Conservation (phyloP, 495 filamentous ascomycete genomes). For the Neurospora intermedia region DNA sequence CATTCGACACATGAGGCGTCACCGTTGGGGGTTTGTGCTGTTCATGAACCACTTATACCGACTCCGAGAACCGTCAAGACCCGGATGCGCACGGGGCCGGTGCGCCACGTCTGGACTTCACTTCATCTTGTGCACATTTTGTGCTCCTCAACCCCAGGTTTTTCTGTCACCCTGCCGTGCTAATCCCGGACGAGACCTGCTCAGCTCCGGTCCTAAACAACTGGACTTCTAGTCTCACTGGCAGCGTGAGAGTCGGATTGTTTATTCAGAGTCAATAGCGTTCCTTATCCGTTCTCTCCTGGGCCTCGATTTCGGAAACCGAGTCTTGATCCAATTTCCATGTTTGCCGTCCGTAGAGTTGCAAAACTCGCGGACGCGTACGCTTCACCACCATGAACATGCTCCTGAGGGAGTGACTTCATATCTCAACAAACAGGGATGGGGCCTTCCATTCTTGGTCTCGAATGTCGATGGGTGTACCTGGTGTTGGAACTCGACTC, state of each 20-base stretch:
- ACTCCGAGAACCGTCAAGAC: not conserved
- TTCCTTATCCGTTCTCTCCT: not conserved
- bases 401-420: not conserved
- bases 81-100: not conserved
- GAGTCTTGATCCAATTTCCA: not conserved
- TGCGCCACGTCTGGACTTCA: not conserved
- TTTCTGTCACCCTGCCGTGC: not conserved
- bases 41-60: not conserved
- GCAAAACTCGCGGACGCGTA: not conserved
- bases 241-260: not conserved
- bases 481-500: not conserved
- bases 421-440: not conserved
- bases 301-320: not conserved
- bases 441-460: not conserved
- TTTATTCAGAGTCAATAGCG: not conserved
- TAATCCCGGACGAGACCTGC: not conserved
- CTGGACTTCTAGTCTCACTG: not conserved
- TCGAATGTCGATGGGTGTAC: not conserved
- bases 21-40: not conserved
- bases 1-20: not conserved
- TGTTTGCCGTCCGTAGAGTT: not conserved
- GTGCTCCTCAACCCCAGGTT: not conserved
- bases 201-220: not conserved
- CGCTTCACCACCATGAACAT: not conserved
- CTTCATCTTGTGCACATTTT: not conserved